These are phyloP conservation scores for Pseudodiploospora longispora DNA, from an alignment of 2,329 filamentous ascomycete genomes.

Conservation along the genomic window DNA sequence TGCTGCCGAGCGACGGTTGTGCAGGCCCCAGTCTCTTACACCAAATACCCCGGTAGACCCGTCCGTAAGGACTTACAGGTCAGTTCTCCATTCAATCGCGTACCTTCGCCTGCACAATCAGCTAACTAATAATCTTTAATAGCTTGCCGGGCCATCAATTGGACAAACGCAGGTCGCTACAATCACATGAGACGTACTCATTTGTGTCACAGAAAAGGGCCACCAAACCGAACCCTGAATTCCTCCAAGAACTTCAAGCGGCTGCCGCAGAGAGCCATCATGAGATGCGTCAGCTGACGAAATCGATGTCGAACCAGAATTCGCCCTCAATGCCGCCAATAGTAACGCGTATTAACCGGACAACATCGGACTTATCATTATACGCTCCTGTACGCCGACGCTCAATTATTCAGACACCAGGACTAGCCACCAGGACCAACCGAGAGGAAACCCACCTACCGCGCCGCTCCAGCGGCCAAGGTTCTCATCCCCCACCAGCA, in stretches of 20 bases:
- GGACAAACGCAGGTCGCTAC: conserved; percentile 3
- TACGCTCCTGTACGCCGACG: conserved; percentile 40
- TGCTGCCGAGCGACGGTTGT: background rate
- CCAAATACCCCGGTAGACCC: too few species aligned
- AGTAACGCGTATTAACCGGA: conserved; percentile 11
- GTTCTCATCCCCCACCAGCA: conserved; percentile 20
- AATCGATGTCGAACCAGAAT: background rate
- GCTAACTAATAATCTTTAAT: background rate
- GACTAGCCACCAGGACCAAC: conserved; percentile 38
- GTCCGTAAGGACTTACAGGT: too few species aligned
- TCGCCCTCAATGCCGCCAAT: background rate
- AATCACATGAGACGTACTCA: conserved; percentile 1
- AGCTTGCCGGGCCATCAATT: conserved; percentile 8
- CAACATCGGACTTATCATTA: conserved; percentile 36
- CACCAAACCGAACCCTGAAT: conserved; percentile 4
- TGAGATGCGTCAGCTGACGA: background rate
- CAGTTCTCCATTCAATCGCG: too few species aligned
- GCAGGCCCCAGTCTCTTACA: background rate
- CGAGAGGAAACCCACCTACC: conserved; percentile 9
- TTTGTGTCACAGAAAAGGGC: conserved; percentile 4
- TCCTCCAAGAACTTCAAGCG: conserved; percentile 5
- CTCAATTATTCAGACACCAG: conserved; percentile 40
- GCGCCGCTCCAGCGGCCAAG: conserved; percentile 7
- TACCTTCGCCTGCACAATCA: too few species aligned
- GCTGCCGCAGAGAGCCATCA: conserved; percentile 4